Conservation (phyloP, 306 rosid genomes). For the Betula pendula region DNA sequence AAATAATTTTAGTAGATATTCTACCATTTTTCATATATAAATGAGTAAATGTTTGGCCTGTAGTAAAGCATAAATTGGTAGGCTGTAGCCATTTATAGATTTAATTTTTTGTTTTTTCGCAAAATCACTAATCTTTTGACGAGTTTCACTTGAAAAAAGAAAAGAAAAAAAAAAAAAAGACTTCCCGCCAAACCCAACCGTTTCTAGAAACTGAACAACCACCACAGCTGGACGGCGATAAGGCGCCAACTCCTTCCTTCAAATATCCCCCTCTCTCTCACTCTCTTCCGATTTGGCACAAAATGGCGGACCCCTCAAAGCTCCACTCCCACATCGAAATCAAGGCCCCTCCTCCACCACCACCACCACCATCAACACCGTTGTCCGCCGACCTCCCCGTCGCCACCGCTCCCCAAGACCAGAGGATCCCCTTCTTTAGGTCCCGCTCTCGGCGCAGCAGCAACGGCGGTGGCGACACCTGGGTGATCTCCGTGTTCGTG, state of each 20-base stretch:
- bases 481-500: conserved; percentile 81
- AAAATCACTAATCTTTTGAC: too few species aligned
- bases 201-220: conserved; percentile 21
- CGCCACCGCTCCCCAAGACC: conserved; percentile 27
- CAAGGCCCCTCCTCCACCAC: conserved; percentile 33
- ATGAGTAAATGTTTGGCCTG: too few species aligned
- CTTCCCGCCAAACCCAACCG: conserved; percentile 80
- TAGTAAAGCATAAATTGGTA: too few species aligned
- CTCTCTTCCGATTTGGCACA: conserved; percentile 12
- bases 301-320: conserved; percentile 40
- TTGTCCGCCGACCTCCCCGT: conserved; percentile 26
- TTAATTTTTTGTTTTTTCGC: too few species aligned
- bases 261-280: not conserved
- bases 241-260: not conserved
- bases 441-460: conserved; percentile 39
- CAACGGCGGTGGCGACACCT: conserved; percentile 51
- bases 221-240: not conserved
- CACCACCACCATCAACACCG: conserved; percentile 11
- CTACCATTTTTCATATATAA: too few species aligned
- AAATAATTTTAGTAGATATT: too few species aligned
- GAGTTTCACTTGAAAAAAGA: too few species aligned
- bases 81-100: too few species aligned
- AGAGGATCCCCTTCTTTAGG: conserved; percentile 37
- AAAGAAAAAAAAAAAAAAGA: not conserved
- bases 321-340: conserved; percentile 47